Evolutionary conservation across 2,329 filamentous ascomycete genomes (phyloP), one percentile per base, ranked within the genome.

Genomic region (Arthrobotrys sphaeroides): DNA sequence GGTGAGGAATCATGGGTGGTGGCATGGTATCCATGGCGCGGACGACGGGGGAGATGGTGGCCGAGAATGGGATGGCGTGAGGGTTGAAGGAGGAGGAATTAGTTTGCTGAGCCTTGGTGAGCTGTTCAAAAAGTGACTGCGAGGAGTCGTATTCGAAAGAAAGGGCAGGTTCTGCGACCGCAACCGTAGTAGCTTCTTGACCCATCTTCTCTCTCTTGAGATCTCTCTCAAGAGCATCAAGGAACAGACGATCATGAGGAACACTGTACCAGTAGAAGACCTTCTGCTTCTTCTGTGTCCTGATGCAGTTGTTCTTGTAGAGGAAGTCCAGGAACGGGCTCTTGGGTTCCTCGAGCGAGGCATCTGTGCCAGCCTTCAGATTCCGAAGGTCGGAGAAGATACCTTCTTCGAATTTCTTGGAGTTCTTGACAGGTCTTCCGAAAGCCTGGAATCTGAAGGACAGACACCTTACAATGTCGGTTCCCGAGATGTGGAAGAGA

Each of bases 191-290:
- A 69, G 95, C 93, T 84, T 99, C 95, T 84, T 99, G 95, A 79
- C 91, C 91, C 94, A 98, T 98, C 88, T 99, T 99, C 85, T 99
- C 95, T 81, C 95, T 90, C 89, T 99, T 99, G 82, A 99, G 85
- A 82, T 99, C 95, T 78, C 95, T 91, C 87, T 99, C 95, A 80
- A 99, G 86, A 40, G 95, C 95, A 85, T 99, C 95, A 79, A 99
- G 90, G 85, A 99, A 99, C 60, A 99, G 89, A 65, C 95, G 90
- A 84, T 99, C 95, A 83, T 99, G 95, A 0, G 95, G 95, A 53
- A 99, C 95, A 85, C 94, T 97, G 85, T 98, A 99, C 95, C 95
- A 99, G 85, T 98, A 99, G 82, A 99, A 99, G 78, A 99, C 95
- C 87, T 99, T 99, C 82, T 99, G 95, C 88, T 99, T 99, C 89